phyloP scores from a whole-genome alignment of 768 basidiomycete genomes.

The Crucibulum laeve region DNA sequence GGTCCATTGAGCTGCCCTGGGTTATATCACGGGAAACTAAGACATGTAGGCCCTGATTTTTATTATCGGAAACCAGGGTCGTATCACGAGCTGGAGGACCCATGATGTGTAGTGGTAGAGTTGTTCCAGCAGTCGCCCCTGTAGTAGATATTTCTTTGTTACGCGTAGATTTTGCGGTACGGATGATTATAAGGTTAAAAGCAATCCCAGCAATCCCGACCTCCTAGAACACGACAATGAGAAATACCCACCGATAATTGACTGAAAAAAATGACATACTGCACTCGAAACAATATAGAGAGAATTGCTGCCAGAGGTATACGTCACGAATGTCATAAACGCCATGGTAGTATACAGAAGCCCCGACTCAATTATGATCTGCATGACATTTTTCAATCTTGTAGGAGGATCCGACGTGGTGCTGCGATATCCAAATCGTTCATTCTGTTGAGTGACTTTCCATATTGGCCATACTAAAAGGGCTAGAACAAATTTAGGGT shows the following conservation, averaged over 20 bases:
- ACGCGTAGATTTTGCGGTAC: constrained; percentile 6
- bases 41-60: too few species aligned
- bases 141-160: too few species aligned
- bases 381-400: constrained; percentile 12
- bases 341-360: constrained; percentile 17
- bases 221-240: constrained; percentile 5
- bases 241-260: background rate
- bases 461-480: constrained; percentile 9
- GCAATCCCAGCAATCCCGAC: constrained; percentile 18
- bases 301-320: constrained; percentile 15
- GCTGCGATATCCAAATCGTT: background rate
- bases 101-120: too few species aligned
- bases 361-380: constrained; percentile 24
- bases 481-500: background rate
- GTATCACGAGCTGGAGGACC: too few species aligned
- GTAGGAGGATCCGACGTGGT: background rate
- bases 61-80: too few species aligned
- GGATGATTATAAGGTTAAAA: constrained; percentile 25
- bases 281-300: constrained; percentile 16
- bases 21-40: too few species aligned
- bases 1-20: too few species aligned
- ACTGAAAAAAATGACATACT: constrained; percentile 8
- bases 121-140: too few species aligned
- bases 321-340: constrained; percentile 14
- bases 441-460: constrained; percentile 3